phyloP scores from a whole-genome alignment of 1,284 basidiomycete genomes.

The Pseudozyma pruni region DNA sequence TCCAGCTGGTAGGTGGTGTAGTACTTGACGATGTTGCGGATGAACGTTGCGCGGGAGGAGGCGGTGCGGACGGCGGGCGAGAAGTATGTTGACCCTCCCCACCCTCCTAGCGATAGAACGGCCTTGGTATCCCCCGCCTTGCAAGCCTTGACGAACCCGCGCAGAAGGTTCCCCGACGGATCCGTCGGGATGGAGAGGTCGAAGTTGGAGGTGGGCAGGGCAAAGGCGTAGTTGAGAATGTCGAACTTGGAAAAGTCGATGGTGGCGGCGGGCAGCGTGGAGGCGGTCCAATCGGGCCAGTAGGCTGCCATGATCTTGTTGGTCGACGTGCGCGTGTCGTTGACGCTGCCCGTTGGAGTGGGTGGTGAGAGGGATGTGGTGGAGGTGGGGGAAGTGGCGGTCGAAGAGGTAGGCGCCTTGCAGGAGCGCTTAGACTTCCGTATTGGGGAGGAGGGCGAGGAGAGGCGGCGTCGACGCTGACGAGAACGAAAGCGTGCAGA shows the following conservation, averaged over 20 bases:
- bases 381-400: constrained; percentile 4
- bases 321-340: constrained; percentile 14
- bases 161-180: constrained; percentile 21
- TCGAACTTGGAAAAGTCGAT: constrained; percentile 58
- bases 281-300: constrained; percentile 55
- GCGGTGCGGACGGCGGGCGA: constrained; percentile 42
- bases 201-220: constrained; percentile 41
- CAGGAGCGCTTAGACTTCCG: constrained; percentile 20
- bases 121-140: constrained; percentile 44
- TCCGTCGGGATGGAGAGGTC: constrained; percentile 43
- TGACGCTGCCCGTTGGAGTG: background rate
- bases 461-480: background rate
- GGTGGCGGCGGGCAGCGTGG: constrained; percentile 30
- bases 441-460: background rate
- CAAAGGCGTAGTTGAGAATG: constrained; percentile 61
- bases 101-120: constrained; percentile 57
- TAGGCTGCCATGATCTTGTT: constrained; percentile 52
- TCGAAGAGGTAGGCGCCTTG: constrained; percentile 13
- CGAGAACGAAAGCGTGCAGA: constrained; percentile 18
- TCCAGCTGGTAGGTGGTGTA: constrained; percentile 72
- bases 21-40: constrained; percentile 62
- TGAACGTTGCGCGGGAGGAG: constrained; percentile 33
- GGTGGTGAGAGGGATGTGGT: background rate
- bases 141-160: constrained; percentile 45
- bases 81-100: constrained; percentile 55